Conservation (phyloP, 495 filamentous ascomycete genomes). For the Xylaria scruposa region DNA sequence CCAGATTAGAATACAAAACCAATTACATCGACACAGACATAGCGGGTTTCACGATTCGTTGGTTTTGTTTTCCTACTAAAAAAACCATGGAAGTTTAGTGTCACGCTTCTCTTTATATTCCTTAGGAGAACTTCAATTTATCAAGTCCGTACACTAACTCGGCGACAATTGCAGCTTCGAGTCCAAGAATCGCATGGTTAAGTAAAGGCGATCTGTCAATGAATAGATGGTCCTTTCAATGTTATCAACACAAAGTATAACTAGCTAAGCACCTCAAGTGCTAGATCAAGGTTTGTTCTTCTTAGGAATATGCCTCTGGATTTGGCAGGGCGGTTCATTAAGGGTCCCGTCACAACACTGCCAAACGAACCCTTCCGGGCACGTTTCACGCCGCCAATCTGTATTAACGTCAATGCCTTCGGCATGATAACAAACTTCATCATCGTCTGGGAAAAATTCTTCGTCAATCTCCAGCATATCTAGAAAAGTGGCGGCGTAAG, state of each 20-base stretch:
- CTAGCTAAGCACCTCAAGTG: not conserved
- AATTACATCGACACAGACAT: not conserved
- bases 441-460: conserved; percentile 16
- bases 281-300: not conserved
- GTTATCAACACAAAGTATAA: not conserved
- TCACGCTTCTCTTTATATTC: not conserved
- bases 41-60: not conserved
- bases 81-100: not conserved
- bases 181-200: not conserved
- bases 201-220: not conserved
- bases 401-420: not conserved
- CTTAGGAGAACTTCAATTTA: not conserved
- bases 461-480: not conserved
- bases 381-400: conserved; percentile 18
- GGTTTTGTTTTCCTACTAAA: not conserved
- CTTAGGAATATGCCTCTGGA: conserved; percentile 14
- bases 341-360: not conserved
- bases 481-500: not conserved
- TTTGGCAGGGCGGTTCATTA: not conserved
- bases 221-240: not conserved
- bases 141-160: too few relatives aligned
- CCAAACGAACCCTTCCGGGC: conserved; percentile 17
- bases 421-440: not conserved
- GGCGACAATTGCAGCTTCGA: not conserved
- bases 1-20: too few relatives aligned